Evolutionary conservation across 768 basidiomycete genomes (phyloP), one percentile per base, ranked within the genome.

Genomic region (Serendipita vermifera): DNA sequence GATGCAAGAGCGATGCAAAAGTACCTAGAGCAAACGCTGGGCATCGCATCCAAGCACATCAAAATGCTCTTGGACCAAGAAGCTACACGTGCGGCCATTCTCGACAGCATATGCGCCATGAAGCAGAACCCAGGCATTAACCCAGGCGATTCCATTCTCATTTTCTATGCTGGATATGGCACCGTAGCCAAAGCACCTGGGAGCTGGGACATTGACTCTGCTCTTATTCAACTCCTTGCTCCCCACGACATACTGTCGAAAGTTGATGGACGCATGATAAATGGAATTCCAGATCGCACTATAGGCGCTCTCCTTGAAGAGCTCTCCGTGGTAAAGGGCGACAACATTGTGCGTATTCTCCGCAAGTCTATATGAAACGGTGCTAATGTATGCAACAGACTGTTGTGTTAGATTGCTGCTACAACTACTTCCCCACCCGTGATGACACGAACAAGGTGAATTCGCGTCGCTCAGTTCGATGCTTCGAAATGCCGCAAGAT

Each of bases 211-310:
- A 64, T 66, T 38, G 67, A 61, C 38, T 67, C 61, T 31, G 62
- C 58, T 13, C 62, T 63, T 33, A 72, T 70, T 57, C 72, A 70
- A 56, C 64, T 66, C 62, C 62, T 71, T 14, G 69, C 67, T 39
- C 70, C 73, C 0, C 57, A 64, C 32, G 72, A 73, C 63, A 43
- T 51, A 33, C 14, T 29, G 51, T n/a, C n/a, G n/a, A 20, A 17
- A 7, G 59, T 62, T 17, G 55, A 57, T 4, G 54, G 60, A 14
- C 58, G 69, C 6, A 38, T 60, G 2, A n/a, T n/a, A n/a, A n/a
- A n/a, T n/a, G 72, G 70, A 0, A 81, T 85, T 59, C 81, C 81
- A 40, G 82, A 83, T 67, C 77, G 79, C 48, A 82, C 83, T 6
- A 68, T 85, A 55, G 72, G 73, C 38, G 75, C 81, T 35, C 76